Evolutionary conservation across 2,329 filamentous ascomycete species (phyloP), one percentile per base, ranked within the genome.

Genomic region (Fusarium agapanthi): DNA sequence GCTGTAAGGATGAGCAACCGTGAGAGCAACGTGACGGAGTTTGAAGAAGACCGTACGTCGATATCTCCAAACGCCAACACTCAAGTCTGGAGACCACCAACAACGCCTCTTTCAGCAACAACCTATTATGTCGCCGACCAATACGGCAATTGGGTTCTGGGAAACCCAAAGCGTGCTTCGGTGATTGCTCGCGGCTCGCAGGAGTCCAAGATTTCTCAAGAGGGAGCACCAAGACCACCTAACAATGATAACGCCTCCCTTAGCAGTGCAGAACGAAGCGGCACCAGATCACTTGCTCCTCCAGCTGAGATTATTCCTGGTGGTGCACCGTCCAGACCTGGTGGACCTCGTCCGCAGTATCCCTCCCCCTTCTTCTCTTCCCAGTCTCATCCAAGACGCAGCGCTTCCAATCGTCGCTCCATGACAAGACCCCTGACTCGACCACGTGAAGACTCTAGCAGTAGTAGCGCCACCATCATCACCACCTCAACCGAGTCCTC

Each of bases 91-190:
- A 81, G 85, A 18, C 86, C 85, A 11, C 82, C 84, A 6, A 80
- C 81, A 5, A 84, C 83, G 26, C 84, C 86, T 3, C 79, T 81
- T 44, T 85, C 85, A 5, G 84, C 84, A 1, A 82, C 83, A 6
- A 83, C 84, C 2, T 83, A 84, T 48, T 89, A 88, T 71, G 82
- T 88, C 51, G 84, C 86, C 38, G 87, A 89, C 74, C 85, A 83
- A 75, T 82, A 82, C 71, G 86, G 87, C 2, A 88, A 89, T 74
- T 89, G 87, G 87, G 82, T 87, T 22, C 80, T 88, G 13, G 82
- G 83, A 40, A 84, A 84, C 65, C 71, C 80, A 10, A 79, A 79
- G 47, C 78, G 78, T 40, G 73, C 75, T 24, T 72, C 73, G 40
- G 69, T 76, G 54, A 65, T 78, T 48, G 78, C 75, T 26, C 72